phyloP scores from a whole-genome alignment of 768 basidiomycete genomes.

The Kwoniella heveanensis region DNA sequence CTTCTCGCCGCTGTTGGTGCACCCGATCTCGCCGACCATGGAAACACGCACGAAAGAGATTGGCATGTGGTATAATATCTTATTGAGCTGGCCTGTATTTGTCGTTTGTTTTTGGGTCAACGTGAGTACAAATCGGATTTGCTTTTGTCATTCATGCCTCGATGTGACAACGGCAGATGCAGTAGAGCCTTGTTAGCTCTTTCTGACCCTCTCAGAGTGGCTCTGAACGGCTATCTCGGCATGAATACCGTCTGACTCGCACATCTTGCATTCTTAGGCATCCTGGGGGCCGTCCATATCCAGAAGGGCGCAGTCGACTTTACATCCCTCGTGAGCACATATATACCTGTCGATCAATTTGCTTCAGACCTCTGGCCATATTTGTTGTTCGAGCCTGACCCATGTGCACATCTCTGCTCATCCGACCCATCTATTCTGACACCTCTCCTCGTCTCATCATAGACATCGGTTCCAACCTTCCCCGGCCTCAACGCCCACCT shows the following conservation, averaged over 20 bases:
- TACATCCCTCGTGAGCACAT: constrained; percentile 43
- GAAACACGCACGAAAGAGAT: constrained; percentile 37
- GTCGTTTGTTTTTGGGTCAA: constrained; percentile 54
- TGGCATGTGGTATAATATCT: constrained; percentile 51
- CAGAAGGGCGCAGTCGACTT: constrained; percentile 42
- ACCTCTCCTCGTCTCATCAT: not conserved
- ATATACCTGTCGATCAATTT: too few species aligned
- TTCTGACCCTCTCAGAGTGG: too few species aligned
- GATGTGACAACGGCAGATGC: too few species aligned
- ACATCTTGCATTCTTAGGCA: too few species aligned
- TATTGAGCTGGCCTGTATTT: constrained; percentile 53
- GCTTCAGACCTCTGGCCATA: too few species aligned
- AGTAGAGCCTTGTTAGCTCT: too few species aligned
- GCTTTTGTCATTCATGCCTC: too few species aligned
- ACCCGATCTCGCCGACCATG: constrained; percentile 24
- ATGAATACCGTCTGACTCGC: too few species aligned
- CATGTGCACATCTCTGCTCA: too few species aligned
- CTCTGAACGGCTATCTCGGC: too few species aligned
- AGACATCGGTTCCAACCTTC: constrained; percentile 47
- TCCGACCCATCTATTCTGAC: too few species aligned
- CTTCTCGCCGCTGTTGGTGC: constrained; percentile 44
- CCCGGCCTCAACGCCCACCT: constrained; percentile 23
- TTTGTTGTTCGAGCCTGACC: too few species aligned
- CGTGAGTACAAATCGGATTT: constrained; percentile 28
- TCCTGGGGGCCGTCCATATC: constrained; percentile 52